These are phyloP conservation scores for Cryptococcus jaspeensis DNA, from an alignment of 1,284 basidiomycete species.

Conservation along the genomic window DNA sequence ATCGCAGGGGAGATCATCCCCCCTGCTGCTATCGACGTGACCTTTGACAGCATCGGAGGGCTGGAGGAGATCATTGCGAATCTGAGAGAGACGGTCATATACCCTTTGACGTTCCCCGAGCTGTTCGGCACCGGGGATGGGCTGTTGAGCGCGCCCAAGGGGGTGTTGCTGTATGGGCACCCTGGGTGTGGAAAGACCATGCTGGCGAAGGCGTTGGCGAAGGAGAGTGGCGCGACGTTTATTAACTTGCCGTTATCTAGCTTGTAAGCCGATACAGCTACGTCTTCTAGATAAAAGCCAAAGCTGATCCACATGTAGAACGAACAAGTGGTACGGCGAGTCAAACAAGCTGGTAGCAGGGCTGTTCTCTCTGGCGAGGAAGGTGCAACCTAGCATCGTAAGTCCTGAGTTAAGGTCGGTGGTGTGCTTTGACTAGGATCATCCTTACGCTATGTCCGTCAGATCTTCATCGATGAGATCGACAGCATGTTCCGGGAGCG, in stretches of 20 bases:
- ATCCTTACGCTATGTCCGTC: neutral
- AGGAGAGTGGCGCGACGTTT: constrained; percentile 95
- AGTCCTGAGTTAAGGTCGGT: too few species aligned
- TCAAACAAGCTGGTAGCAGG: constrained; percentile 96
- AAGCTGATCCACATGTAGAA: constrained; percentile 24
- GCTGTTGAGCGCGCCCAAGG: constrained; percentile 59
- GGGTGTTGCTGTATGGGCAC: constrained; percentile 81
- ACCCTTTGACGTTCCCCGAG: constrained; percentile 87
- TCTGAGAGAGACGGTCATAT: constrained; percentile 93
- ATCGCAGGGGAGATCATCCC: constrained; percentile 57
- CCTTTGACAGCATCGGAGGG: constrained; percentile 70
- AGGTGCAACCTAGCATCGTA: constrained; percentile 69
- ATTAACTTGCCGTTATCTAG: constrained; percentile 75
- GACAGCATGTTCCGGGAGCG: constrained; percentile 89
- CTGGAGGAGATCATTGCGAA: constrained; percentile 88
- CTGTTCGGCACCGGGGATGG: constrained; percentile 71
- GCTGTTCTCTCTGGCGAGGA: constrained; percentile 69
- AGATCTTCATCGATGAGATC: constrained; percentile 79
- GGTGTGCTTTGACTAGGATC: too few species aligned
- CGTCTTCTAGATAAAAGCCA: constrained; percentile 62
- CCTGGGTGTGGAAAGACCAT: constrained; percentile 94
- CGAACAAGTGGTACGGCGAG: constrained; percentile 97
- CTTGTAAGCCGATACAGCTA: constrained; percentile 58
- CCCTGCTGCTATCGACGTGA: constrained; percentile 54
- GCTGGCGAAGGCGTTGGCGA: constrained; percentile 91